Evolutionary conservation across 139 green algal genomes (phyloP).

Genomic region (Chlamydomonas urium): DNA sequence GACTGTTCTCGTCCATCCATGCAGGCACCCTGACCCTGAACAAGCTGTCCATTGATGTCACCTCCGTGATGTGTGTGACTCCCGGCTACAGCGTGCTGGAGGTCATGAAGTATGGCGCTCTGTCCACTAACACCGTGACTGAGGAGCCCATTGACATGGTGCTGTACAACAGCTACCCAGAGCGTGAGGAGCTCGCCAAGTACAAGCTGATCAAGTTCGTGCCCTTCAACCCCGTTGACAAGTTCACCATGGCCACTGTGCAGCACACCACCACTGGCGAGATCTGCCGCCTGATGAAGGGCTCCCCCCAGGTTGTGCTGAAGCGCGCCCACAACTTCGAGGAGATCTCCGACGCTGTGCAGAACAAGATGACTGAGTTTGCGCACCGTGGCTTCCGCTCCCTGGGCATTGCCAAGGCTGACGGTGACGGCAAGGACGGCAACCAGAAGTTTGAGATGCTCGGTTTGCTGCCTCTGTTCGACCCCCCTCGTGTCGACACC

Average conservation of each 20-base stretch:
- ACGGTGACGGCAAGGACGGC: slow-evolving; percentile 40
- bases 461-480: slow-evolving; percentile 72
- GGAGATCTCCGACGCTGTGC: slow-evolving; percentile 47
- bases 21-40: slow-evolving; percentile 77
- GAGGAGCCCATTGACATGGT: slow-evolving; percentile 83
- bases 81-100: slow-evolving; percentile 28
- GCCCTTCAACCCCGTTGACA: slow-evolving; percentile 85
- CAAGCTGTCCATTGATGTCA: slow-evolving; percentile 52
- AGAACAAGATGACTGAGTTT: slow-evolving; percentile 75
- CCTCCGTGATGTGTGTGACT: slow-evolving; percentile 9
- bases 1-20: not conserved
- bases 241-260: slow-evolving; percentile 69
- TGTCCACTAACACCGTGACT: slow-evolving; percentile 63
- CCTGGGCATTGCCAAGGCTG: slow-evolving; percentile 63
- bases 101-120: slow-evolving; percentile 59
- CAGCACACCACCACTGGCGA: slow-evolving; percentile 40
- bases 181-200: slow-evolving; percentile 21
- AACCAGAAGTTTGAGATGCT: slow-evolving; percentile 59
- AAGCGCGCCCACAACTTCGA: slow-evolving; percentile 49
- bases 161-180: slow-evolving; percentile 59
- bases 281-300: slow-evolving; percentile 73
- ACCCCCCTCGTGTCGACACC: slow-evolving; percentile 82
- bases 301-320: slow-evolving; percentile 74
- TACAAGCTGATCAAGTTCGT: slow-evolving; percentile 66
- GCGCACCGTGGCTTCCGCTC: slow-evolving; percentile 70